These are phyloP conservation scores for Yarrowia hollandica DNA, from an alignment of 805 yeast species.

Conservation along the genomic window DNA sequence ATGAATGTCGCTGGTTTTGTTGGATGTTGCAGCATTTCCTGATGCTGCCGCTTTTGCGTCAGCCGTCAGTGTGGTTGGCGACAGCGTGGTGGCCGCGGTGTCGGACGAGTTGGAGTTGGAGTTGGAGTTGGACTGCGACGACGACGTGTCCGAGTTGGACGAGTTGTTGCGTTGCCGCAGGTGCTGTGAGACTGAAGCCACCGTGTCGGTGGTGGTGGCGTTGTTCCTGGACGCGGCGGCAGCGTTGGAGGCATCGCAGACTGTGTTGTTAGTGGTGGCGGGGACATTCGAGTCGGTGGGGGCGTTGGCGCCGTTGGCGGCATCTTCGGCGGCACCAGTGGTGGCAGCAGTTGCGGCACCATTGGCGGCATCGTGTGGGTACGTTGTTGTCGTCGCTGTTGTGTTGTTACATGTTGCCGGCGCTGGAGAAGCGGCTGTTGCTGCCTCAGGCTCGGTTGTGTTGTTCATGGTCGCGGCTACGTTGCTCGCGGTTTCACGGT, in stretches of 20 bases:
- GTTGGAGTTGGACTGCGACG: conserved; percentile 1
- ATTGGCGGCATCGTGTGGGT: not conserved
- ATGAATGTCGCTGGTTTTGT: conserved; percentile 1
- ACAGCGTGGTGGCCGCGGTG: conserved; percentile 23
- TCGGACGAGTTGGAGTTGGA: conserved; percentile 29
- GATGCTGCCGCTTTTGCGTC: not conserved
- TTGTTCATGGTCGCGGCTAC: too few relatives aligned
- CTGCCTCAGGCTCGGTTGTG: too few relatives aligned
- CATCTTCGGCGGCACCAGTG: not conserved
- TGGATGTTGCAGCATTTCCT: not conserved
- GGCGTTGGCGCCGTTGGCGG: not conserved
- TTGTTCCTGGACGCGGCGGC: too few relatives aligned
- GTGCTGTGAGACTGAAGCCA: not conserved
- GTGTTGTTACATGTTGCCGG: not conserved
- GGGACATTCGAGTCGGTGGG: not conserved
- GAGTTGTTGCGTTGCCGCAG: conserved; percentile 28
- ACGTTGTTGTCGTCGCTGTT: not conserved
- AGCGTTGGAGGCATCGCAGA: not conserved
- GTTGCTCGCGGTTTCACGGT: too few relatives aligned
- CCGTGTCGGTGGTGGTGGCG: not conserved
- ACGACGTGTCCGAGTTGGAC: conserved; percentile 3
- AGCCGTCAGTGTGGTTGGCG: conserved; percentile 15
- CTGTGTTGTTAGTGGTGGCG: not conserved
- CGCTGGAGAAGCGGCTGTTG: too few relatives aligned
- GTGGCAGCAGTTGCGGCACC: not conserved